Base-by-base conservation (phyloP, 441 rosid genomes). In the Rhodomyrtus psidioides region DNA sequence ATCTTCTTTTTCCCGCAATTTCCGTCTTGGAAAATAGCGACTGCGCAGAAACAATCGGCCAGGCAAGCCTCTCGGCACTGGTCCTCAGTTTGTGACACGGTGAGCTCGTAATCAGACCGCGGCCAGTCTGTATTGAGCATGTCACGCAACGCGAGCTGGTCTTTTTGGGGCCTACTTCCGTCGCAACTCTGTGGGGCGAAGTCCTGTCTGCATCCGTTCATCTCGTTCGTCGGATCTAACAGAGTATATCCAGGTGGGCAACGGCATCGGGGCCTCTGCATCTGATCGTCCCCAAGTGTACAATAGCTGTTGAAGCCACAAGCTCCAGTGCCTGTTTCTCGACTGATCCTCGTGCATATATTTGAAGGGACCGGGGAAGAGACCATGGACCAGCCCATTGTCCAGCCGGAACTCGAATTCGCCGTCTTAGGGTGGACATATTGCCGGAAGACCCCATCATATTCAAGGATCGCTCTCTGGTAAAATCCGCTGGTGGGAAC, bases 271-370 rank as follows among this genome's bases (percentile, higher is more conserved):
- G 91, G 91, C 74, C 84, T 87, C 24, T 82, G 57, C 70, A 83
- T 87, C 23, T 76, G 58, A 44, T 88, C 88, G 3, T 60, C 84
- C 30, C 60, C 88, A 8, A 88, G 13, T 15, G 0, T n/a, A 88
- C 92, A 92, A 82, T 87, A 91, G 88, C 91, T 89, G 84, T 93
- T 92, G 83, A 87, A 86, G 16, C 93, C 94, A 30, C 93, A 93
- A 26, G 89, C 89, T 56, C 93, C 94, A 30, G 81, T 7, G 7
- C 92, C 92, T 0, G 6, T 4, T 0, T 4, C 8, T 65, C 0
- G 84, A 1, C 0, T 2, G 6, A 88, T 87, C 0, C 19, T 39
- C 12, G 3, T 17, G 84, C 91, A 89, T 12, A 89, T 86, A 53
- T 91, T 75, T 46, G 81, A 0, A 3, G 91, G 90, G 53, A 76